Evolutionary conservation across 2,329 filamentous ascomycete genomes (phyloP).

Genomic region (Cadophora gregata): DNA sequence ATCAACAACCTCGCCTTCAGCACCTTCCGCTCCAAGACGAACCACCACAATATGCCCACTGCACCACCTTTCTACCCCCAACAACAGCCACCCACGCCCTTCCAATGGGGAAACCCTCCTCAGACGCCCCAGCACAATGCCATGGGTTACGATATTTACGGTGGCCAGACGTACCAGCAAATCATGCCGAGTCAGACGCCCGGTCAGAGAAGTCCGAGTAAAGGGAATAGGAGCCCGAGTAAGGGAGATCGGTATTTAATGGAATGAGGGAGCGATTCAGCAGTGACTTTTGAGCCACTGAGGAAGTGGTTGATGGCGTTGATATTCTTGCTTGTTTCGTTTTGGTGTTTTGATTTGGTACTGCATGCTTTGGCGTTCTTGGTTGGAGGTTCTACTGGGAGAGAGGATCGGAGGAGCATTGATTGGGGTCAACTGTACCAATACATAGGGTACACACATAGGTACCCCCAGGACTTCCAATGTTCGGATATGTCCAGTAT

Average conservation of each 20-base stretch:
- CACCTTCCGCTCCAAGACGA: slow-evolving; percentile 40
- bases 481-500: not conserved
- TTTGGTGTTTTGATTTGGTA: not conserved
- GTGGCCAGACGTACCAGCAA: slow-evolving; percentile 32
- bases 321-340: not conserved
- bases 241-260: slow-evolving; percentile 34
- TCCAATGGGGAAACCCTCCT: slow-evolving; percentile 39
- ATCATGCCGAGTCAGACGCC: slow-evolving; percentile 42
- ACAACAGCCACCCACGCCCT: slow-evolving; percentile 29
- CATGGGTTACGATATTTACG: slow-evolving; percentile 34
- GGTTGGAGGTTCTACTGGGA: not conserved
- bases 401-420: slow-evolving; percentile 1
- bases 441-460: slow-evolving; percentile 6
- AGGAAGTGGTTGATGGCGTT: not conserved
- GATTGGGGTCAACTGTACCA: slow-evolving; percentile 21
- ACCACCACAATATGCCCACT: slow-evolving; percentile 35
- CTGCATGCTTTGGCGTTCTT: not conserved
- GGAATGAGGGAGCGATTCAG: not conserved
- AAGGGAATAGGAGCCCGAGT: slow-evolving; percentile 39
- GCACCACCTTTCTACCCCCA: slow-evolving; percentile 33
- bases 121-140: slow-evolving; percentile 37
- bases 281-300: not conserved
- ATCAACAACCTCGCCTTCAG: slow-evolving; percentile 58
- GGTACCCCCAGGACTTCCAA: not conserved
- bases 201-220: slow-evolving; percentile 39